Percentiles rank a stretch among this genome's conserved stretches.
phyloP scores from a whole-genome alignment of 2,329 filamentous ascomycete genomes.

The Scedosporium minutisporum region DNA sequence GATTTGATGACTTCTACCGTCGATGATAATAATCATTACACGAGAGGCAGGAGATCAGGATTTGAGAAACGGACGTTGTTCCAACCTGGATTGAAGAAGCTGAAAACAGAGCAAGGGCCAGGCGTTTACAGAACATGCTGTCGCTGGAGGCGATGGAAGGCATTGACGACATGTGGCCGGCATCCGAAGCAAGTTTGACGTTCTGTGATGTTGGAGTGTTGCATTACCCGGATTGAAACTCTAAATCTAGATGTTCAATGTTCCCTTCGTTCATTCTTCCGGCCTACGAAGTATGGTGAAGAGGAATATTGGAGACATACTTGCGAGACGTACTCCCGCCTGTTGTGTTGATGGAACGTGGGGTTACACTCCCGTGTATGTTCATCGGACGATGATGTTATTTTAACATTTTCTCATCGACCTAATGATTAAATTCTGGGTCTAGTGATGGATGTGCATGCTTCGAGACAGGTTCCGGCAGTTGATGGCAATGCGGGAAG shows the following conservation, averaged over 20 bases:
- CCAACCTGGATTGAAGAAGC: neutral
- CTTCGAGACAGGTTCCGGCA: neutral
- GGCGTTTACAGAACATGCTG: neutral
- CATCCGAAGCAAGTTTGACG: no score
- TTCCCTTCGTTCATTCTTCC: neutral
- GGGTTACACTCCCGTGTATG: neutral
- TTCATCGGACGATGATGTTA: neutral
- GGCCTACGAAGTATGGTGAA: neutral
- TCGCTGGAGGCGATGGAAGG: no score
- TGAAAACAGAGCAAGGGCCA: neutral
- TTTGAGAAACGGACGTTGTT: neutral
- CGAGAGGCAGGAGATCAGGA: neutral
- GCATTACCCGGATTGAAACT: neutral
- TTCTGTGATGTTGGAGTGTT: neutral
- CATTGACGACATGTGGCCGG: no score
- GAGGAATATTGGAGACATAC: no score
- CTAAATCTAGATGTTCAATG: neutral
- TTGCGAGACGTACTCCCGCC: no score
- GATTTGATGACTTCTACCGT: neutral
- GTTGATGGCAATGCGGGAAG: neutral
- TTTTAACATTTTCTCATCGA: neutral
- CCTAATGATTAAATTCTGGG: neutral
- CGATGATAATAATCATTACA: neutral
- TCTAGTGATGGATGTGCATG: neutral
- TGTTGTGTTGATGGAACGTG: neutral